Conservation (phyloP, 192 early-diverging fungal species). For the Spizellomyces sp. region DNA sequence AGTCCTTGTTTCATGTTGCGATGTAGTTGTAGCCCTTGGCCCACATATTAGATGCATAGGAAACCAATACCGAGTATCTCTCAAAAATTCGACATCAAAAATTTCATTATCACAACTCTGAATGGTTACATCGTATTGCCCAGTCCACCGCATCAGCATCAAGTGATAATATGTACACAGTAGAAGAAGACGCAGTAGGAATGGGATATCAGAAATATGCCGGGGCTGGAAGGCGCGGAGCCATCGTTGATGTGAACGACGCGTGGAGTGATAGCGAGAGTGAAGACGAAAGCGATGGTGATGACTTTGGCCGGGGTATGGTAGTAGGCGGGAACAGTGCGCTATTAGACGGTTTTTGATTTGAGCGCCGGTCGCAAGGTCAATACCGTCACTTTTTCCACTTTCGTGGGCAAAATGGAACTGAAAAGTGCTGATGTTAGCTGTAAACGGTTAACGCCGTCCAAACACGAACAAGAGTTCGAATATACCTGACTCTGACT, state of each 20-base stretch:
- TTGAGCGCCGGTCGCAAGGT: not conserved
- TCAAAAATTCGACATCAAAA: constrained; percentile 54
- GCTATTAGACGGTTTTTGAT: constrained; percentile 45
- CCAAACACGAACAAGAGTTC: no score
- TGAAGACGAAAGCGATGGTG: constrained; percentile 33
- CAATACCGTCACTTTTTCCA: not conserved
- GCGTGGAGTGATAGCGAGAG: constrained; percentile 26
- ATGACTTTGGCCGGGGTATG: constrained; percentile 36
- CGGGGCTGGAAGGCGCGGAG: constrained; percentile 15
- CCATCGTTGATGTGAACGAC: constrained; percentile 13
- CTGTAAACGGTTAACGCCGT: no score
- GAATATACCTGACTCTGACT: no score
- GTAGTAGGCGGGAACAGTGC: constrained; percentile 50
- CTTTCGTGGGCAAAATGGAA: not conserved
- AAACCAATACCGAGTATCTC: constrained; percentile 58
- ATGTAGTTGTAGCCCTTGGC: not conserved
- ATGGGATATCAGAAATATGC: constrained; percentile 10
- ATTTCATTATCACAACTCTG: constrained; percentile 63
- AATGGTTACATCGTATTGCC: constrained; percentile 53
- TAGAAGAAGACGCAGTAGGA: constrained; percentile 9
- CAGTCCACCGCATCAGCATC: constrained; percentile 31
- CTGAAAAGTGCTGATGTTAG: not conserved
- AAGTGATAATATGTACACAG: not conserved
- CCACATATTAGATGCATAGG: constrained; percentile 32
- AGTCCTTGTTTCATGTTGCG: not conserved